A percentile compares a stretch with the other conserved stretches of the same genome.
phyloP scores from a whole-genome alignment of 805 yeast genomes.

The Barnettozyma pratensis region DNA sequence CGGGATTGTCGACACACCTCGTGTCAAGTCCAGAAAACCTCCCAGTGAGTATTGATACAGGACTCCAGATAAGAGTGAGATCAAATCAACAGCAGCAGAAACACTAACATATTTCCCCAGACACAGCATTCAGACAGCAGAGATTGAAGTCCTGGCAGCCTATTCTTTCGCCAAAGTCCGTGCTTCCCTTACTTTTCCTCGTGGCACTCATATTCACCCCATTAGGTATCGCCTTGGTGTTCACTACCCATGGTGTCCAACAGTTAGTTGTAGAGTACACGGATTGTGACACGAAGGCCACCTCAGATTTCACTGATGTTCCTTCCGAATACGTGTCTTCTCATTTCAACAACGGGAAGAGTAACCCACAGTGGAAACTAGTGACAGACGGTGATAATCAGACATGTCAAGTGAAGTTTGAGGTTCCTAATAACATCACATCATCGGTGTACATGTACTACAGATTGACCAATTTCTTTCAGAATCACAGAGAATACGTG shows the following conservation, averaged over 20 bases:
- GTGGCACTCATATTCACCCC: slow-evolving; percentile 83
- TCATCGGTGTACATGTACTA: slow-evolving; percentile 77
- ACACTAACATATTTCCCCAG: slow-evolving; percentile 29
- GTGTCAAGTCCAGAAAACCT: slow-evolving; percentile 44
- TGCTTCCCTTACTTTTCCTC: slow-evolving; percentile 73
- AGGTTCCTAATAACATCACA: slow-evolving; percentile 62
- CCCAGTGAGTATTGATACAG: slow-evolving; percentile 31
- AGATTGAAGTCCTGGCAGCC: slow-evolving; percentile 70
- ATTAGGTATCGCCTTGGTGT: slow-evolving; percentile 78
- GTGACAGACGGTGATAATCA: slow-evolving; percentile 32
- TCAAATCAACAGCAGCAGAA: slow-evolving; percentile 18
- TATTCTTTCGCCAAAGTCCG: slow-evolving; percentile 85
- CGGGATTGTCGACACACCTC: slow-evolving; percentile 24
- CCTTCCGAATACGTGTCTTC: slow-evolving; percentile 54
- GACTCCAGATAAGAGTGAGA: background rate
- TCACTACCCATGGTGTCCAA: slow-evolving; percentile 76
- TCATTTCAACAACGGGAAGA: slow-evolving; percentile 44
- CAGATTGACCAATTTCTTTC: slow-evolving; percentile 83
- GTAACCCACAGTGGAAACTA: slow-evolving; percentile 61
- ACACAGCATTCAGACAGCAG: slow-evolving; percentile 78
- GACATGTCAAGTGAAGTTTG: slow-evolving; percentile 66
- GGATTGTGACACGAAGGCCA: slow-evolving; percentile 53
- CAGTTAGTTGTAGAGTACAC: slow-evolving; percentile 72
- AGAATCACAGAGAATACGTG: slow-evolving; percentile 93
- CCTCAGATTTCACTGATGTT: slow-evolving; percentile 39